Percentiles rank a stretch among this genome's conserved stretches.
Conservation (phyloP, 179 eudicot species). For the Sideroxylon spinosum region DNA sequence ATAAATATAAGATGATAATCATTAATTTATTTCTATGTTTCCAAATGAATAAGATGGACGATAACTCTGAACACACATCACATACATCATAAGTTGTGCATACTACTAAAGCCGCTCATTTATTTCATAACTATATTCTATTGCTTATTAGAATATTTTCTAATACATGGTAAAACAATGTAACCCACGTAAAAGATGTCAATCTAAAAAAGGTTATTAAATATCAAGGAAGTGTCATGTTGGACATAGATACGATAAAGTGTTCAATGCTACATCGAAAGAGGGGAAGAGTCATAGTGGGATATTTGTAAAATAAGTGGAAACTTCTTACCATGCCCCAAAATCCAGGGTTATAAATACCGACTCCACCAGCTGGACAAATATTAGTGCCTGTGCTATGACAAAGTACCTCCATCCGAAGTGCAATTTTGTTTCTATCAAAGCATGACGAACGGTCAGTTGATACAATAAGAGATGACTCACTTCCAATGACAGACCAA, state of each 20-base stretch:
- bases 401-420: conserved; percentile 78
- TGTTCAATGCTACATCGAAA: background rate
- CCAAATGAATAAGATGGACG: background rate
- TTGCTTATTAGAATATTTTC: background rate
- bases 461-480: conserved; percentile 50
- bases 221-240: background rate
- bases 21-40: background rate
- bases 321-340: conserved; percentile 83
- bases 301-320: conserved; percentile 3
- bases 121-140: background rate
- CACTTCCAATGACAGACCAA: conserved; percentile 75
- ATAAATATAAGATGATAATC: background rate
- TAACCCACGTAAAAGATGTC: background rate
- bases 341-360: conserved; percentile 85
- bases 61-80: background rate
- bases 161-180: background rate
- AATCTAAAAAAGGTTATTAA: background rate
- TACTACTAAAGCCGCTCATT: background rate
- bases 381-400: conserved; percentile 35
- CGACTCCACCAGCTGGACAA: conserved; percentile 87
- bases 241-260: background rate
- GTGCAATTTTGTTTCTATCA: conserved; percentile 79
- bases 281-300: background rate
- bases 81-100: background rate
- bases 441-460: conserved; percentile 84